Conservation (phyloP, 2,329 filamentous ascomycete species). For the Botrytis paeoniae region DNA sequence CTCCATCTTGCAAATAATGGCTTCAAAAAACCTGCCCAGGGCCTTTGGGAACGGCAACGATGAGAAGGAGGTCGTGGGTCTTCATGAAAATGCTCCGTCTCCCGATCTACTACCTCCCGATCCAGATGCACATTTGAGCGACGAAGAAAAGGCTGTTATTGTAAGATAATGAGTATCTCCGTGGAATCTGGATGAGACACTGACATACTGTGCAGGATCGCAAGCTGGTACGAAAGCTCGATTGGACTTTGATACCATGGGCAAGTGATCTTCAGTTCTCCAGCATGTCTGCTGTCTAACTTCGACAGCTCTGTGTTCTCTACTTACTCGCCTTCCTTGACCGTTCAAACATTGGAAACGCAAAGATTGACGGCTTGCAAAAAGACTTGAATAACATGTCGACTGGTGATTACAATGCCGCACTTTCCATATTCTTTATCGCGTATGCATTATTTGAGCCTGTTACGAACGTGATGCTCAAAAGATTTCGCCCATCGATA, state of each 20-base stretch:
- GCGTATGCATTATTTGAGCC: conserved; percentile 80
- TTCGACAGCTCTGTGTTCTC: conserved; percentile 60
- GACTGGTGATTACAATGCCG: conserved; percentile 66
- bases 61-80: conserved; percentile 13
- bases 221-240: conserved; percentile 60
- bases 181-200: not conserved
- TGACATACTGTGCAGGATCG: conserved; percentile 49
- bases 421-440: conserved; percentile 81
- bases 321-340: conserved; percentile 74
- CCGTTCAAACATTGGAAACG: conserved; percentile 78
- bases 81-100: not conserved
- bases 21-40: not conserved
- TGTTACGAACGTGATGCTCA: conserved; percentile 69
- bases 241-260: conserved; percentile 60
- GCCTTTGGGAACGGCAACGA: not conserved
- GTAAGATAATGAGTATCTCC: conserved; percentile 44
- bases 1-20: not conserved
- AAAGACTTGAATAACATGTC: conserved; percentile 58
- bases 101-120: conserved; percentile 40
- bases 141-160: conserved; percentile 58
- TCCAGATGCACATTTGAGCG: conserved; percentile 62
- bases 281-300: conserved; percentile 21
- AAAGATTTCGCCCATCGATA: conserved; percentile 68
- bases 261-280: conserved; percentile 27
- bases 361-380: conserved; percentile 59